Percentiles rank a stretch among this genome's conserved stretches.
These are phyloP conservation scores for Xylaria digitata DNA, from an alignment of 2,329 filamentous ascomycete genomes.

Conservation along the genomic window DNA sequence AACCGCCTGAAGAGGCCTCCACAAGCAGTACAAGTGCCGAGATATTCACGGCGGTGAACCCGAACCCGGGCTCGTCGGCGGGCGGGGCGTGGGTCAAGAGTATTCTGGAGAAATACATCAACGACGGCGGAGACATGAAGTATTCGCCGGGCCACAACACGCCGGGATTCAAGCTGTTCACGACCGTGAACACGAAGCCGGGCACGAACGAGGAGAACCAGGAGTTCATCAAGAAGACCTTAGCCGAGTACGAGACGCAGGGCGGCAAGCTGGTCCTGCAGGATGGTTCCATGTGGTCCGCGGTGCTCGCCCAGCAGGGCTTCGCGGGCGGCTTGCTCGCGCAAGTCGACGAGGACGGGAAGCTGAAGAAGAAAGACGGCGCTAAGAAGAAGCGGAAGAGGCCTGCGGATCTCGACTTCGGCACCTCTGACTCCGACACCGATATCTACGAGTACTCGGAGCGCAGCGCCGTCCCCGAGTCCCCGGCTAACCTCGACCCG, in stretches of 20 bases:
- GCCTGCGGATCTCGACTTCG: neutral
- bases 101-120: neutral
- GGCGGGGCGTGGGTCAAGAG: neutral
- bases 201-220: conserved; percentile 4
- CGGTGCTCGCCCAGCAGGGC: no score
- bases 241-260: neutral
- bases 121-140: neutral
- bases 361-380: no score
- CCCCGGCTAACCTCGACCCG: conserved; percentile 32
- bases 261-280: no score
- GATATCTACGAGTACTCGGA: conserved; percentile 46
- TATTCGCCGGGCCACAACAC: no score
- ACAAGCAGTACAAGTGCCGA: neutral
- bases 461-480: conserved; percentile 42
- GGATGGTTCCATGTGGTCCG: no score
- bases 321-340: no score
- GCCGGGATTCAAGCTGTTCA: neutral
- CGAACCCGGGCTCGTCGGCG: no score
- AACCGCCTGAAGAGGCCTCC: no score
- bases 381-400: conserved; percentile 32
- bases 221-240: neutral
- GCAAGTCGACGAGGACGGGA: no score
- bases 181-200: neutral
- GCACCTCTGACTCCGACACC: neutral
- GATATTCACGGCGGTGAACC: conserved; percentile 7